These are phyloP conservation scores for Allantophomopsis cytisporea DNA, from an alignment of 2,329 filamentous ascomycete species.

Conservation along the genomic window DNA sequence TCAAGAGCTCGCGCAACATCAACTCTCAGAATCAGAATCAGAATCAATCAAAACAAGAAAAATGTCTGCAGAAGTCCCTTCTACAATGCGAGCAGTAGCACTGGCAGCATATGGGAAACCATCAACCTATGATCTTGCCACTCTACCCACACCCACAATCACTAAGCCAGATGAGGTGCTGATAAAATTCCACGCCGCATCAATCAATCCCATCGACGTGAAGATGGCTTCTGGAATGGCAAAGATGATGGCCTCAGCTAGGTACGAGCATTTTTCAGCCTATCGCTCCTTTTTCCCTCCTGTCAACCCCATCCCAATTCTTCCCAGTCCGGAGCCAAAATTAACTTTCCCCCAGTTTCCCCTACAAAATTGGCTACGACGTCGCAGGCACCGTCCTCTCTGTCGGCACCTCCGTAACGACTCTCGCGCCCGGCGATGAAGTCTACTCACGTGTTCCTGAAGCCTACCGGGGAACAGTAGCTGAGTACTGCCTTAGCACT, in stretches of 20 bases:
- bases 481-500: constrained; percentile 11
- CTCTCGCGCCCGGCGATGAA: constrained; percentile 23
- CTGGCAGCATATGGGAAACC: constrained; percentile 11
- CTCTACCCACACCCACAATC: constrained; percentile 30
- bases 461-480: constrained; percentile 17
- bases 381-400: constrained; percentile 23
- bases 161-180: constrained; percentile 27
- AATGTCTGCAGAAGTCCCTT: constrained; percentile 9
- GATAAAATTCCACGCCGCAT: constrained; percentile 27
- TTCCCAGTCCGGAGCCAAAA: too few relatives aligned
- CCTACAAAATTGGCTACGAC: constrained; percentile 28
- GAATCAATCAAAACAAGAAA: not conserved
- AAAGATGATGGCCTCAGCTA: constrained; percentile 18
- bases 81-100: constrained; percentile 13
- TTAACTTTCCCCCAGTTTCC: constrained; percentile 18
- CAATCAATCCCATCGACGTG: constrained; percentile 30
- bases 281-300: not conserved
- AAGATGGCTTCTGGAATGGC: constrained; percentile 20
- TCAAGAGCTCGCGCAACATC: too few relatives aligned
- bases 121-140: constrained; percentile 19
- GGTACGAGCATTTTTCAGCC: constrained; percentile 9
- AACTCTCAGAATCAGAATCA: too few relatives aligned
- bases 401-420: constrained; percentile 18
- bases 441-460: constrained; percentile 22
- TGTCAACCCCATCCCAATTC: too few relatives aligned